Percentiles rank a stretch among this genome's conserved stretches.
phyloP scores from a whole-genome alignment of 768 basidiomycete species.

The Trametes coccinea region DNA sequence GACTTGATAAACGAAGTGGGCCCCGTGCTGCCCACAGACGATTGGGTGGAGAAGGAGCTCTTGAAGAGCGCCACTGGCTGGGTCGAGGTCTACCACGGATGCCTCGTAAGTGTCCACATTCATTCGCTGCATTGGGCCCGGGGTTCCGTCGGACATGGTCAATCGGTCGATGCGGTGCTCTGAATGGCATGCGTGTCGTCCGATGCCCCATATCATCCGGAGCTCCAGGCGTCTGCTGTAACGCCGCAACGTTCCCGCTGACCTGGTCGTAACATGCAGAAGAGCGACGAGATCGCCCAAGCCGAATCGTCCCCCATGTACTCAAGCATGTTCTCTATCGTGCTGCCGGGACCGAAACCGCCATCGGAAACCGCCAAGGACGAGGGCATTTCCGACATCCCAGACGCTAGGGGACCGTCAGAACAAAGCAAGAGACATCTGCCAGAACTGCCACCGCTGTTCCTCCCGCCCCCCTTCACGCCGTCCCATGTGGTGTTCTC shows the following conservation, averaged over 20 bases:
- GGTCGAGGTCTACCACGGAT: constrained; percentile 68
- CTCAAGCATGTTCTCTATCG: constrained; percentile 32
- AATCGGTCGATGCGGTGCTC: neutral
- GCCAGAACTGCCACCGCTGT: constrained; percentile 57
- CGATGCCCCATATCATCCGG: constrained; percentile 5
- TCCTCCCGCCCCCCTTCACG: constrained; percentile 75
- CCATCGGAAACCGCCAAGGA: constrained; percentile 6
- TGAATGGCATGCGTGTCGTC: constrained; percentile 3
- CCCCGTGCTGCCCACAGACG: constrained; percentile 66
- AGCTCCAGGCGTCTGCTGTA: constrained; percentile 5
- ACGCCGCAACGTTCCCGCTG: constrained; percentile 1
- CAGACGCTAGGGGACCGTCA: constrained; percentile 28
- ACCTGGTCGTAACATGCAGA: constrained; percentile 22
- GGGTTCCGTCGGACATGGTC: neutral
- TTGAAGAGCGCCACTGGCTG: constrained; percentile 69
- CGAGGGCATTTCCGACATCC: constrained; percentile 2
- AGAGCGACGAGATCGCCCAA: constrained; percentile 27
- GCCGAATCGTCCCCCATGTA: constrained; percentile 37
- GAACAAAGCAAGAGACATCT: constrained; percentile 37
- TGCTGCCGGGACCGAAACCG: constrained; percentile 26
- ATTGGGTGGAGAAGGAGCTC: constrained; percentile 75
- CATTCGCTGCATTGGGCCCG: neutral
- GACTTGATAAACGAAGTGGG: constrained; percentile 64
- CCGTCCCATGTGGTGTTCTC: constrained; percentile 72
- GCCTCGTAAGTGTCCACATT: constrained; percentile 55